phyloP scores from a whole-genome alignment of 805 yeast genomes.

The Hanseniaspora guilliermondii region DNA sequence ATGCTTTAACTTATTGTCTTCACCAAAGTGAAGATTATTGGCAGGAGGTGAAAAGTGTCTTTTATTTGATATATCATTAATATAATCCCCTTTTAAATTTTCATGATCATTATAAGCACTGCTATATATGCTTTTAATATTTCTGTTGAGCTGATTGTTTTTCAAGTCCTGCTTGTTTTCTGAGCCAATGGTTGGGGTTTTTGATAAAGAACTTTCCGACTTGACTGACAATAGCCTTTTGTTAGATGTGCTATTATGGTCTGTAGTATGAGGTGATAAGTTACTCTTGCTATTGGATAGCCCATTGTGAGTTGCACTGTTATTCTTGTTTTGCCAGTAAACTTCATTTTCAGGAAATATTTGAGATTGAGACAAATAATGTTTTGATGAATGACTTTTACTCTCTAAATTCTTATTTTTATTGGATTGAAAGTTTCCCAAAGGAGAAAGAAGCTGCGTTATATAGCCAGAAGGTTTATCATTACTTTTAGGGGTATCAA shows the following conservation, averaged over 20 bases:
- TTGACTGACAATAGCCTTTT: conserved; percentile 3
- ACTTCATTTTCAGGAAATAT: conserved; percentile 12
- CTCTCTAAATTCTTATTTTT: neutral
- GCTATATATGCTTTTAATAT: neutral
- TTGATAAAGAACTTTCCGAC: conserved; percentile 5
- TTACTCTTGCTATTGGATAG: neutral
- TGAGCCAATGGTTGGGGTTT: neutral
- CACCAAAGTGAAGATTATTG: neutral
- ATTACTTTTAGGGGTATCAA: neutral
- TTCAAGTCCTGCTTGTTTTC: neutral
- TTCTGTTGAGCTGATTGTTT: neutral
- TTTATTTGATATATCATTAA: conserved; percentile 12
- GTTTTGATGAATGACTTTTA: neutral
- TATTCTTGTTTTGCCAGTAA: conserved; percentile 1
- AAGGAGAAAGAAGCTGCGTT: neutral
- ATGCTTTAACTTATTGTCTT: neutral
- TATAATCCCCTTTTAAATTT: neutral
- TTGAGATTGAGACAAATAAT: conserved; percentile 7
- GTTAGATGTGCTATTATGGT: neutral
- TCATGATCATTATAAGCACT: neutral
- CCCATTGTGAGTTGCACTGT: neutral
- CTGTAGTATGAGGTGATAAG: neutral
- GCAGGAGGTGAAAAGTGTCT: conserved; percentile 1
- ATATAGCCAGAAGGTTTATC: neutral
- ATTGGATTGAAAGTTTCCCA: neutral